Evolutionary conservation across 2,329 filamentous ascomycete genomes (phyloP), one percentile per base, ranked within the genome.

Genomic region (Fusarium pilosicola): DNA sequence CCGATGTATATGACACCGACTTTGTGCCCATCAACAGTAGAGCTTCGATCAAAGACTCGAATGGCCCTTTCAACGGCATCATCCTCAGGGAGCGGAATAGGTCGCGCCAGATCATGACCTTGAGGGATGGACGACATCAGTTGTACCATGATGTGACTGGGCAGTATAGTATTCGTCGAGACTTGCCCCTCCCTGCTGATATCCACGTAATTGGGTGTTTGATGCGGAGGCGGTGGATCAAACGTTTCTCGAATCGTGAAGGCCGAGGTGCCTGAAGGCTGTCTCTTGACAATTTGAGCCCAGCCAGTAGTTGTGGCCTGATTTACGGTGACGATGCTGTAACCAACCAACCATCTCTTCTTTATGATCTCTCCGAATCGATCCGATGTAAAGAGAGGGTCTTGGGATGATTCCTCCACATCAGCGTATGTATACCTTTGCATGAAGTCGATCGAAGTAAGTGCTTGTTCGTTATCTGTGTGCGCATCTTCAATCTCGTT

Each of bases 401-500:
- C 90, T 20, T 89, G 87, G 3, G 86, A 86, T 13, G 92, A 94
- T 78, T 97, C 94, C 70, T 95, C 93, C 39, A 94, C 89, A 80
- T 97, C 94, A 0, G 94, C 94, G 80, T 92, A 97, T 3, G 94
- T 91, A 24, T 95, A 93, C 77, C 95, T 89, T 80, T 96, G 94
- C 92, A 98, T 95, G 82, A 98, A 94, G 81, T 99, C 96, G 62
- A 98, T 91, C 14, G 96, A 96, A 39, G 97, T 95, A 75, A 97
- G 89, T 10, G 95, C 96, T 81, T 98, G 96, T 81, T 99, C 96
- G 80, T 98, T 96, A 39, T 95, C 89, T 54, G 88, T 90, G 62
- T 94, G 91, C 45, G 89, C 80, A 22, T 94, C 94, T 66, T 92
- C 89, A 30, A 89, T 88, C 78, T 97, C 94, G 14, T 89, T 92